Percentiles rank a stretch among this genome's conserved stretches.
These are phyloP conservation scores for Keqinozyma sinolaborantium DNA, from an alignment of 1,139 yeast genomes.

Conservation along the genomic window DNA sequence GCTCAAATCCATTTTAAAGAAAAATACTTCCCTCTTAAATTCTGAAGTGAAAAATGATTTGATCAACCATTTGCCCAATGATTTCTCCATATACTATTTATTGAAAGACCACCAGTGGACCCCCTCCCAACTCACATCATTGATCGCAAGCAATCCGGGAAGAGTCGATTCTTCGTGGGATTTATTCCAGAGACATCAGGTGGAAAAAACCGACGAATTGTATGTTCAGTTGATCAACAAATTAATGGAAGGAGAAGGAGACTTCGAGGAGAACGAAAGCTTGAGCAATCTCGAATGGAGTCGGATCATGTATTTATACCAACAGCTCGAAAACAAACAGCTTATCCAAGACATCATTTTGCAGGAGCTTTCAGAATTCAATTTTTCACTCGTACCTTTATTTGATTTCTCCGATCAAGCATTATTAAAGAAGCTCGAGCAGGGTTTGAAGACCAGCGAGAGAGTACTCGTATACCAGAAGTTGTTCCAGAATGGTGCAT, in stretches of 20 bases:
- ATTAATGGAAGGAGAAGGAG: constrained; percentile 20
- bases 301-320: constrained; percentile 7
- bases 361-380: constrained; percentile 7
- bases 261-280: constrained; percentile 7
- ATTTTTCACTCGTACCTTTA: constrained; percentile 4
- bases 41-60: constrained; percentile 7
- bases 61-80: constrained; percentile 10
- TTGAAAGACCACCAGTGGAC: constrained; percentile 16
- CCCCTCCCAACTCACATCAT: constrained; percentile 16
- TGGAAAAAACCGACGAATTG: constrained; percentile 4
- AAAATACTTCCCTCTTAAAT: constrained; percentile 7
- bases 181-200: constrained; percentile 22
- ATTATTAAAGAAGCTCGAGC: constrained; percentile 5
- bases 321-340: constrained; percentile 2
- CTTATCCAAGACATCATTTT: constrained; percentile 5
- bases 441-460: constrained; percentile 2
- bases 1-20: constrained; percentile 7
- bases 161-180: constrained; percentile 36
- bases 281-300: constrained; percentile 9
- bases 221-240: constrained; percentile 11
- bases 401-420: constrained; percentile 7
- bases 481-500: constrained; percentile 6
- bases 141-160: constrained; percentile 37
- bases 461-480: constrained; percentile 6
- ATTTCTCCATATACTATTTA: constrained; percentile 32